Conservation (phyloP, 129 eudicot genomes). For the Dittrichia graveolens region DNA sequence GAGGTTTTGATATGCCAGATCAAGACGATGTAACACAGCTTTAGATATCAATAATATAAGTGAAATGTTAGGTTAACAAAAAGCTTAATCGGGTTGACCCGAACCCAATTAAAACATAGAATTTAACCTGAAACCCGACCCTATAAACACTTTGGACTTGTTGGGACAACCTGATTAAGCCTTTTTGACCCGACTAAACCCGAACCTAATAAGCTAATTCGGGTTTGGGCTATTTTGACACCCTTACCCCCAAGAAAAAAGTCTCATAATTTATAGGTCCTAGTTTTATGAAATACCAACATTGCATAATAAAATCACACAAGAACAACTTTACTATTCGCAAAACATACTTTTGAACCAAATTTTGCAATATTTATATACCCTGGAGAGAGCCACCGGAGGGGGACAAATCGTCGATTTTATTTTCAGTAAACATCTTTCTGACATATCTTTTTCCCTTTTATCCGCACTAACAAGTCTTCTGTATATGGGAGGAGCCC, state of each 20-base stretch:
- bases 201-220: no score
- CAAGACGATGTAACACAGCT: no score
- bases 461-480: slow-evolving; percentile 75
- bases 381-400: slow-evolving; percentile 67
- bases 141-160: no score
- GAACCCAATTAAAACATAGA: no score
- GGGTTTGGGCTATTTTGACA: no score
- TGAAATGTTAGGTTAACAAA: no score
- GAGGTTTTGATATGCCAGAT: no score
- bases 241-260: background rate
- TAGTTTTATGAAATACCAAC: background rate
- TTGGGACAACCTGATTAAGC: no score
- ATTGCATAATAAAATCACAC: background rate
- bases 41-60: no score
- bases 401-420: slow-evolving; percentile 59
- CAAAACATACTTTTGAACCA: background rate
- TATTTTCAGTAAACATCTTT: slow-evolving; percentile 71
- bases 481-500: slow-evolving; percentile 88
- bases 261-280: background rate
- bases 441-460: slow-evolving; percentile 85
- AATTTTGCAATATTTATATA: slow-evolving; percentile 17
- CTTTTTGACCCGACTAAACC: no score
- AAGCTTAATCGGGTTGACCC: no score
- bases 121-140: no score
- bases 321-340: background rate